Conservation (phyloP, 192 early-diverging fungal genomes). For the Podila horticola region DNA sequence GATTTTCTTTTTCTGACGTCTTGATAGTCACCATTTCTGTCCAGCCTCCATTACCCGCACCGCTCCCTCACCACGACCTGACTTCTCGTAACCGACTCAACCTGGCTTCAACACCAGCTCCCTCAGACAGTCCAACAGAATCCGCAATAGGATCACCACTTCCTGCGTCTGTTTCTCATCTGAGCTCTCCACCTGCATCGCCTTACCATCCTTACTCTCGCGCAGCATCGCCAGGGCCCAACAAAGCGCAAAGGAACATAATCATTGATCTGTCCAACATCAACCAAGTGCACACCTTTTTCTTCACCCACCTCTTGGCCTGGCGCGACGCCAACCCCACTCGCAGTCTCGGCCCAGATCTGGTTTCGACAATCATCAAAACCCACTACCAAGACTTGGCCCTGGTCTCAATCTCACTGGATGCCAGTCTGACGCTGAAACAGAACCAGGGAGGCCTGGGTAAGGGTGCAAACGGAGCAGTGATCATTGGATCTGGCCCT, state of each 20-base stretch:
- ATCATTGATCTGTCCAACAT: constrained; percentile 39
- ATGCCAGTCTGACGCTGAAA: constrained; percentile 13
- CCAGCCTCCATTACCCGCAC: constrained; percentile 31
- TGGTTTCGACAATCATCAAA: constrained; percentile 42
- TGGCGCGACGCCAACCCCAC: constrained; percentile 48
- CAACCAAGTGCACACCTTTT: constrained; percentile 45
- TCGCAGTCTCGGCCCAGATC: constrained; percentile 40
- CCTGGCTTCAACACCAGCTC: constrained; percentile 7
- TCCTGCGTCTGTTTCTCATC: constrained; percentile 12
- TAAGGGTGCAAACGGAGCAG: neutral
- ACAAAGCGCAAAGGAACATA: constrained; percentile 11
- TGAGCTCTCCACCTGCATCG: constrained; percentile 27
- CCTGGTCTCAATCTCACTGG: constrained; percentile 25
- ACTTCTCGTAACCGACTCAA: constrained; percentile 45
- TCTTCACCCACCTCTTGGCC: constrained; percentile 34
- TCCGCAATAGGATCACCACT: constrained; percentile 24
- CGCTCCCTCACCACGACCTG: constrained; percentile 43
- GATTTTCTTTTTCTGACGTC: too few relatives aligned
- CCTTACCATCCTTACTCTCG: constrained; percentile 7
- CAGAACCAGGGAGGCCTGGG: constrained; percentile 3
- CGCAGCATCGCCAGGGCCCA: constrained; percentile 16
- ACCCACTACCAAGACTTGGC: constrained; percentile 44
- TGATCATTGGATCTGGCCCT: constrained; percentile 10
- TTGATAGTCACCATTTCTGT: constrained; percentile 28
- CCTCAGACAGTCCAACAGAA: constrained; percentile 19